phyloP scores from a whole-genome alignment of 441 rosid genomes.

The Populus trichocarpa region DNA sequence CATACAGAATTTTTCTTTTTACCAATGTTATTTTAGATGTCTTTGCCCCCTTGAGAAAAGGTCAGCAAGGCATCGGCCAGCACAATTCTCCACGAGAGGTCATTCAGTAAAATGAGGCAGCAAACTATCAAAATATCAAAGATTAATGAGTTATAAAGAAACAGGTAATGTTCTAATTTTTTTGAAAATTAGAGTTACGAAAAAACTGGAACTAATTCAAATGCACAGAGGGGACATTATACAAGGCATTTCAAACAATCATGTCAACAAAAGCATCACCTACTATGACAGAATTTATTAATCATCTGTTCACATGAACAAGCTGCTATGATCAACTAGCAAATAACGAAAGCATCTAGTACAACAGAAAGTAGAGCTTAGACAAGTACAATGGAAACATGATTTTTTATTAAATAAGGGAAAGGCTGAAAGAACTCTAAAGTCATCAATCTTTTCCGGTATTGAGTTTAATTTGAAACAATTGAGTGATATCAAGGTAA shows the following conservation, averaged over 20 bases:
- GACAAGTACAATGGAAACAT: neutral
- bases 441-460: neutral
- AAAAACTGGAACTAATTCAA: too few relatives aligned
- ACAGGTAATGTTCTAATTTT: too few relatives aligned
- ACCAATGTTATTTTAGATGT: too few relatives aligned
- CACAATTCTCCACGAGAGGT: too few relatives aligned
- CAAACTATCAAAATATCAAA: too few relatives aligned
- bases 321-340: neutral
- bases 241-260: neutral
- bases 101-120: too few relatives aligned
- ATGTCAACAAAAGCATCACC: neutral
- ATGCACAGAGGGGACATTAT: neutral
- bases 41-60: too few relatives aligned
- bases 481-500: neutral
- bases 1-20: too few relatives aligned
- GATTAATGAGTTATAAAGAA: too few relatives aligned
- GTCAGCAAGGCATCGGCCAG: too few relatives aligned
- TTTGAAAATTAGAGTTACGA: too few relatives aligned
- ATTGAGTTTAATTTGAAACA: slow-evolving; percentile 3
- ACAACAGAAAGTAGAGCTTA: neutral
- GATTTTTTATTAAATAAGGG: neutral
- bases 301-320: neutral
- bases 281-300: neutral
- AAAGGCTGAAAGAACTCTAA: neutral
- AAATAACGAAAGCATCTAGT: neutral